These are phyloP conservation scores for Fusarium drepaniforme DNA, from an alignment of 2,329 filamentous ascomycete species.

Conservation along the genomic window DNA sequence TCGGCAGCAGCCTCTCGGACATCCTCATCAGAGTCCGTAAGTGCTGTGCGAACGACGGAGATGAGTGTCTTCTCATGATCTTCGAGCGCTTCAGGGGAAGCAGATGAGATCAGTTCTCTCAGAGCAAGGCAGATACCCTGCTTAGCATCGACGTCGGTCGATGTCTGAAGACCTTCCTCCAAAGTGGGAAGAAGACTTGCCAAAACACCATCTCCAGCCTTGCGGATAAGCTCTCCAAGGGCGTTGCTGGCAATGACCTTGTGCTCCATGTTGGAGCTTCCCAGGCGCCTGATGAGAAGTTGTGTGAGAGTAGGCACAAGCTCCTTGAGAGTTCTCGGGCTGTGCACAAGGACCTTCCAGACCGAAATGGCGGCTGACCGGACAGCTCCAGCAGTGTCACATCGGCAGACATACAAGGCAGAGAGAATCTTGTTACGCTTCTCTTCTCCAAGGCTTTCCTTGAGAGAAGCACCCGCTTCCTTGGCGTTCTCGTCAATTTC, in stretches of 20 bases:
- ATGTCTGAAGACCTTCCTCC: slow-evolving; percentile 89
- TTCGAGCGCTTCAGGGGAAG: slow-evolving; percentile 88
- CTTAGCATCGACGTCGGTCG: slow-evolving; percentile 91
- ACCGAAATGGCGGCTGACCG: slow-evolving; percentile 90
- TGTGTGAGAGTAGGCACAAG: slow-evolving; percentile 95
- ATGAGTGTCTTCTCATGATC: slow-evolving; percentile 97
- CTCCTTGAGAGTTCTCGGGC: slow-evolving; percentile 92
- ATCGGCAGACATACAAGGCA: slow-evolving; percentile 97
- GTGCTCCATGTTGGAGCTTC: slow-evolving; percentile 97
- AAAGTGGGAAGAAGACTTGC: slow-evolving; percentile 89
- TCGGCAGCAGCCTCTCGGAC: slow-evolving; percentile 97
- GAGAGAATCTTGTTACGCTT: slow-evolving; percentile 97
- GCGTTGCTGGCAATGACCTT: slow-evolving; percentile 99
- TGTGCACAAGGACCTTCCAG: slow-evolving; percentile 97
- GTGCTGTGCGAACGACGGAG: slow-evolving; percentile 90
- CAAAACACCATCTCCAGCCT: slow-evolving; percentile 94
- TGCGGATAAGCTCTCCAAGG: slow-evolving; percentile 94
- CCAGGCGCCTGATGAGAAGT: slow-evolving; percentile 92
- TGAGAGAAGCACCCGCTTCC: slow-evolving; percentile 91
- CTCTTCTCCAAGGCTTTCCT: slow-evolving; percentile 94
- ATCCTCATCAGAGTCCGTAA: slow-evolving; percentile 90
- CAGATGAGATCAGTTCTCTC: slow-evolving; percentile 91
- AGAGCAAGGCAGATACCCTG: slow-evolving; percentile 98
- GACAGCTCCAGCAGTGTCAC: slow-evolving; percentile 93
- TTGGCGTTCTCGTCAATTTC: slow-evolving; percentile 84